A percentile compares a stretch with the other conserved stretches of the same genome.
These are phyloP conservation scores for Ustilago cynodontis DNA, from an alignment of 1,284 basidiomycete species.

Conservation along the genomic window DNA sequence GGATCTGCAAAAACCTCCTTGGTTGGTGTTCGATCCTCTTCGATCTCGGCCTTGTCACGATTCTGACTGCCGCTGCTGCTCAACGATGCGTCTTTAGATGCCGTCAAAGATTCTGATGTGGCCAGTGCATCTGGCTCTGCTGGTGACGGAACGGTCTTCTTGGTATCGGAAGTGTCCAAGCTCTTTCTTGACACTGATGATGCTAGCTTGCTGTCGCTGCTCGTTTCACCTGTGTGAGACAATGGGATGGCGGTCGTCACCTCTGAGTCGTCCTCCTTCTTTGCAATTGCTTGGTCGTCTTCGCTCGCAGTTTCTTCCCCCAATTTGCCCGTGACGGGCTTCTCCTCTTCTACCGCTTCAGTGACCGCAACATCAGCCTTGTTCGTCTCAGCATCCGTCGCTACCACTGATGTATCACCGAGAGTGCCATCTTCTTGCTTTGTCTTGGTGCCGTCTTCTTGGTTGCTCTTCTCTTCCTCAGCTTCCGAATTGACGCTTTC, in stretches of 20 bases:
- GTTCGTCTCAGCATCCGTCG: not conserved
- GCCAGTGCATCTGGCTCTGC: not conserved
- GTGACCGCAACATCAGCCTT: not conserved
- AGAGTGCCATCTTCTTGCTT: not conserved
- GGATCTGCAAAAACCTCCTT: conserved; percentile 19
- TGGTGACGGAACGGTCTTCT: not conserved
- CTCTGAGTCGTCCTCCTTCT: not conserved
- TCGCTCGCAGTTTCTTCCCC: not conserved
- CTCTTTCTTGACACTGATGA: not conserved
- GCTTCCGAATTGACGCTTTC: not conserved
- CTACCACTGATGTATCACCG: not conserved
- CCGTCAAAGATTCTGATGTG: not conserved
- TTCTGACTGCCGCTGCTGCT: not conserved
- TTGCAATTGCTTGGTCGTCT: not conserved
- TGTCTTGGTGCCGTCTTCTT: not conserved
- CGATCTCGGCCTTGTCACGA: not conserved
- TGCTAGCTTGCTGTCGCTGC: not conserved
- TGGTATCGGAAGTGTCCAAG: not conserved
- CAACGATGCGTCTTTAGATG: not conserved
- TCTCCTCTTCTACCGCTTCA: not conserved
- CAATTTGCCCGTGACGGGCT: not conserved
- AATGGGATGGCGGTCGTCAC: not conserved
- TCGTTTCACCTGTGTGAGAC: not conserved
- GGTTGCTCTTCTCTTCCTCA: not conserved
- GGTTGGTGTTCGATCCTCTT: conserved; percentile 13